Evolutionary conservation across 2,329 filamentous ascomycete species (phyloP).

Genomic region (Elsinoe australis): DNA sequence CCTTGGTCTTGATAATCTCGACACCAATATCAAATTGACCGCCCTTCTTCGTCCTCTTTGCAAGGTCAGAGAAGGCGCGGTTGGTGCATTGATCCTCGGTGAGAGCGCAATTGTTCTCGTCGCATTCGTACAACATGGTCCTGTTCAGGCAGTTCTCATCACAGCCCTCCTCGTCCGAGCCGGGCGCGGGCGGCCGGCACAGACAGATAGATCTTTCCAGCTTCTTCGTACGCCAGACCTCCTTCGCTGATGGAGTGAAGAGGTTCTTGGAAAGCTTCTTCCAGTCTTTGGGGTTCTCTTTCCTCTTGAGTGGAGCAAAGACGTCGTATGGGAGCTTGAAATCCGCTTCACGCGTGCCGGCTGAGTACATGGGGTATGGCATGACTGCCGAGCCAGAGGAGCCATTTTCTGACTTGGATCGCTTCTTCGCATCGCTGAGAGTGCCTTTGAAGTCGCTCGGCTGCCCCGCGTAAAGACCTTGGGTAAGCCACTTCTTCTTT

Average conservation of each 20-base stretch:
- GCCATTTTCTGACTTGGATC: slow-evolving; percentile 48
- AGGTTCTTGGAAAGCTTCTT: slow-evolving; percentile 87
- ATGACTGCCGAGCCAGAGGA: slow-evolving; percentile 53
- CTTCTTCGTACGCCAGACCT: slow-evolving; percentile 28
- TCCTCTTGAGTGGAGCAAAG: slow-evolving; percentile 71
- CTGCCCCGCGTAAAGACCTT: slow-evolving; percentile 85
- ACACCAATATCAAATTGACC: slow-evolving; percentile 88
- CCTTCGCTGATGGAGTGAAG: slow-evolving; percentile 48
- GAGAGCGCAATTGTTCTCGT: slow-evolving; percentile 77
- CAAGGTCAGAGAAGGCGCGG: slow-evolving; percentile 75
- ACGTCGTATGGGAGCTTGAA: slow-evolving; percentile 87
- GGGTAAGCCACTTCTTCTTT: slow-evolving; percentile 68
- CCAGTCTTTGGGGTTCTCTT: slow-evolving; percentile 91
- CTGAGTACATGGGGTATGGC: slow-evolving; percentile 31
- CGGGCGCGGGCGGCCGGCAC: slow-evolving; percentile 49
- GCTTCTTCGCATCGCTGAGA: slow-evolving; percentile 17
- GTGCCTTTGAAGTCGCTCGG: slow-evolving; percentile 41
- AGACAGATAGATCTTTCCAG: slow-evolving; percentile 50
- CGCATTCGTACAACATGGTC: slow-evolving; percentile 96
- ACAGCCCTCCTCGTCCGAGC: slow-evolving; percentile 62
- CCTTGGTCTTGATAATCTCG: slow-evolving; percentile 83
- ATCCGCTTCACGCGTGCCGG: slow-evolving; percentile 57
- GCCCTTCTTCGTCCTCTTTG: slow-evolving; percentile 41
- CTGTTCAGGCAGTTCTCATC: slow-evolving; percentile 87
- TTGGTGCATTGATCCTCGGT: slow-evolving; percentile 71